phyloP scores from a whole-genome alignment of 2,329 filamentous ascomycete species.

The Botryotinia globosa region DNA sequence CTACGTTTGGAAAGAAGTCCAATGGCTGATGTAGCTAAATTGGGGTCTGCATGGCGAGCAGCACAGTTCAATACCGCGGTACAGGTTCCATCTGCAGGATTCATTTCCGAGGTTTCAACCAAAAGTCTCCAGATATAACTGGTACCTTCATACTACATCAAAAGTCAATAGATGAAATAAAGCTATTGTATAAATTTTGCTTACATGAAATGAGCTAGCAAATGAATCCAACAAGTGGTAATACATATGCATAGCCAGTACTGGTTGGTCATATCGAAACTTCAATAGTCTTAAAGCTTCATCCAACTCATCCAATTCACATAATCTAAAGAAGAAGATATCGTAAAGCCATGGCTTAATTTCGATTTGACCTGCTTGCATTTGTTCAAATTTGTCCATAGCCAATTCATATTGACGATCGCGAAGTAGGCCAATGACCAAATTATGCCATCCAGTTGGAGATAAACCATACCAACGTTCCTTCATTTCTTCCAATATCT shows the following conservation, averaged over 20 bases:
- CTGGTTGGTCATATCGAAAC: slow-evolving; percentile 45
- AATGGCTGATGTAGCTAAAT: slow-evolving; percentile 69
- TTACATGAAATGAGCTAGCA: slow-evolving; percentile 59
- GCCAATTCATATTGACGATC: slow-evolving; percentile 83
- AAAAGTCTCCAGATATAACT: slow-evolving; percentile 68
- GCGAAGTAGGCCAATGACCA: slow-evolving; percentile 71
- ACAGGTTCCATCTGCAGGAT: slow-evolving; percentile 63
- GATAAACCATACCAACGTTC: slow-evolving; percentile 66
- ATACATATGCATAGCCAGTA: slow-evolving; percentile 49
- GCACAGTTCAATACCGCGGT: slow-evolving; percentile 70
- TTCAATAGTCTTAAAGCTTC: slow-evolving; percentile 70
- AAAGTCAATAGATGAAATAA: slow-evolving; percentile 3
- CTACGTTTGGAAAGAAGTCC: slow-evolving; percentile 58
- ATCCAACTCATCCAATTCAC: slow-evolving; percentile 69
- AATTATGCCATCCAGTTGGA: slow-evolving; percentile 60
- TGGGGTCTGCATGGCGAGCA: slow-evolving; percentile 62
- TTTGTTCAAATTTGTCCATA: slow-evolving; percentile 63
- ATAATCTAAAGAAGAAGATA: slow-evolving; percentile 71
- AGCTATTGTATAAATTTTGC: slow-evolving; percentile 33
- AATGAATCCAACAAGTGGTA: slow-evolving; percentile 74
- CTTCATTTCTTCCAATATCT: slow-evolving; percentile 71
- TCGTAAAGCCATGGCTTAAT: slow-evolving; percentile 75
- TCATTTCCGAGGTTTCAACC: slow-evolving; percentile 57
- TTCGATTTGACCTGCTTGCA: slow-evolving; percentile 54
- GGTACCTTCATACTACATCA: slow-evolving; percentile 57